These are phyloP conservation scores for Leccinum rimulosum DNA, from an alignment of 768 basidiomycete genomes.

Conservation along the genomic window DNA sequence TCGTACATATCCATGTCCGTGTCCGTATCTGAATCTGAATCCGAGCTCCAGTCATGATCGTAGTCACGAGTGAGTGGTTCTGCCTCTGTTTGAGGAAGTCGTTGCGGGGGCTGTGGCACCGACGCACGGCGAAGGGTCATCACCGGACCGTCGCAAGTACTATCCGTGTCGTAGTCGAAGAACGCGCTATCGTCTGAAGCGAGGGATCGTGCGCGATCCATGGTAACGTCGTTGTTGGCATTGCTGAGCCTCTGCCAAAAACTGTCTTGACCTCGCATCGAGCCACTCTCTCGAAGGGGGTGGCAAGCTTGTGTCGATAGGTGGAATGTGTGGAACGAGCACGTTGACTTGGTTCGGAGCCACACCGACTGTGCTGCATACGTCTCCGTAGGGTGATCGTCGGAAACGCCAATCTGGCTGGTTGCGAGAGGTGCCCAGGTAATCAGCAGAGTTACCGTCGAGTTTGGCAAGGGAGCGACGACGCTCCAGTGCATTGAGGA, in stretches of 20 bases:
- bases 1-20: conserved; percentile 16
- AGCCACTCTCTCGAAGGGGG: conserved; percentile 18
- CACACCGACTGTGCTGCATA: conserved; percentile 21
- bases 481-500: conserved; percentile 15
- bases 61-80: conserved; percentile 7
- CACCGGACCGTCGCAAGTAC: conserved; percentile 9
- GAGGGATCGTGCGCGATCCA: background rate
- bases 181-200: conserved; percentile 11
- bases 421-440: conserved; percentile 24
- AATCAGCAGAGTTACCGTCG: conserved; percentile 15
- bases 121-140: background rate
- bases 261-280: conserved; percentile 10
- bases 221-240: background rate
- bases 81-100: background rate
- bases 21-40: conserved; percentile 15
- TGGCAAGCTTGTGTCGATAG: conserved; percentile 18
- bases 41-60: conserved; percentile 7
- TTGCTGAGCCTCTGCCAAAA: conserved; percentile 12
- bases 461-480: conserved; percentile 14
- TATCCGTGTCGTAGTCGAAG: conserved; percentile 24
- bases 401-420: conserved; percentile 23
- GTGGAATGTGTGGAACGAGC: conserved; percentile 23
- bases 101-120: background rate
- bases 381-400: conserved; percentile 27
- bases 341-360: conserved; percentile 27